A percentile compares a stretch with the other conserved stretches of the same genome.
phyloP scores from a whole-genome alignment of 371 early-diverging fungal species.

The Mortierella sp. region DNA sequence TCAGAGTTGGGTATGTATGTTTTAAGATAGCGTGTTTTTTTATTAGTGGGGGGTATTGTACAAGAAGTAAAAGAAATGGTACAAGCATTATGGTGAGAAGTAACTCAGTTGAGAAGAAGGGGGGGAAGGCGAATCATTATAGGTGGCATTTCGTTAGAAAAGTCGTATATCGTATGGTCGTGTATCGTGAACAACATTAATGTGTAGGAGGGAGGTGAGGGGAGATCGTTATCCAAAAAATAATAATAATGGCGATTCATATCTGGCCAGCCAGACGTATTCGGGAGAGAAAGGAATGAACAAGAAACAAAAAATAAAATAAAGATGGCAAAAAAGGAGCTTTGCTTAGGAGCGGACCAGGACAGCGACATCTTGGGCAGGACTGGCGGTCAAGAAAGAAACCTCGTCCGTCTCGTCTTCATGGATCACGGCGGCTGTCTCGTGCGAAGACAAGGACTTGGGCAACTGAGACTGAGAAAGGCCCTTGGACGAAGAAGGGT shows the following conservation, averaged over 20 bases:
- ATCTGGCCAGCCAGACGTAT: conserved; percentile 10
- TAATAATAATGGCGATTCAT: not conserved
- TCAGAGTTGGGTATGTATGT: no score
- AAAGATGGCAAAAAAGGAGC: no score
- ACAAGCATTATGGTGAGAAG: not conserved
- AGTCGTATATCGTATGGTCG: no score
- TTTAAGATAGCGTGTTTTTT: no score
- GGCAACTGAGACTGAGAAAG: not conserved
- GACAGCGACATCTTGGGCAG: not conserved
- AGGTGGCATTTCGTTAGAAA: no score
- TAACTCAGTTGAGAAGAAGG: not conserved
- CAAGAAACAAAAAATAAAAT: not conserved
- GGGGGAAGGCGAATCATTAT: no score
- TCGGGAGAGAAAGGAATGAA: not conserved
- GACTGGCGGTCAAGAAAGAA: not conserved
- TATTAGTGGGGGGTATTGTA: conserved; percentile 7
- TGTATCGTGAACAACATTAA: no score
- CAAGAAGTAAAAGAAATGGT: not conserved
- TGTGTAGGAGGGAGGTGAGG: no score
- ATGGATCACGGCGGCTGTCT: not conserved
- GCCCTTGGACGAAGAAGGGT: not conserved
- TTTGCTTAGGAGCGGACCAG: not conserved
- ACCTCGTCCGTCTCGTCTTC: not conserved
- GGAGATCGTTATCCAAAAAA: no score
- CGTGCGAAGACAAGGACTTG: not conserved